phyloP scores from a whole-genome alignment of 306 rosid genomes.

The Corylus avellana region DNA sequence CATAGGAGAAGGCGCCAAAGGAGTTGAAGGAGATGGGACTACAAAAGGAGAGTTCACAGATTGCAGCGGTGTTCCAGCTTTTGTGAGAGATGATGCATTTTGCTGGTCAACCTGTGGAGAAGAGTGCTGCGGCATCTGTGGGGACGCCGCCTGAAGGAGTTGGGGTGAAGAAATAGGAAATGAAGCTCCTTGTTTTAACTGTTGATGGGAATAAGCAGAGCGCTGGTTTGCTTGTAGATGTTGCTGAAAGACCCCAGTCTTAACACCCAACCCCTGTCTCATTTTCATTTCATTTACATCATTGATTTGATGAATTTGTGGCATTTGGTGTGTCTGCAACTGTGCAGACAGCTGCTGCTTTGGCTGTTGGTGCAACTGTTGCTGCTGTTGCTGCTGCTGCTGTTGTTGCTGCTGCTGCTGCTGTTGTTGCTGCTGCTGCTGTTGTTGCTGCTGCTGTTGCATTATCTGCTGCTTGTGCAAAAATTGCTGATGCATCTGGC shows the following conservation, averaged over 20 bases:
- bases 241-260: constrained; percentile 74
- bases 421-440: constrained; percentile 24
- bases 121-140: constrained; percentile 82
- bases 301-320: constrained; percentile 69
- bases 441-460: constrained; percentile 30
- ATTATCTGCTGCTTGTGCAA: constrained; percentile 56
- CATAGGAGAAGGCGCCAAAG: constrained; percentile 83
- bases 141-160: constrained; percentile 76
- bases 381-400: constrained; percentile 47
- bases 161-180: constrained; percentile 74
- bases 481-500: constrained; percentile 37
- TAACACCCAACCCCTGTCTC: constrained; percentile 61
- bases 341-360: constrained; percentile 72
- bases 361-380: constrained; percentile 56
- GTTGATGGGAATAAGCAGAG: constrained; percentile 69
- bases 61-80: constrained; percentile 80
- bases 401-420: constrained; percentile 46
- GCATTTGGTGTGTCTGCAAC: constrained; percentile 62
- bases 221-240: constrained; percentile 71
- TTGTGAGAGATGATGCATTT: constrained; percentile 52
- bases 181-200: constrained; percentile 61
- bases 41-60: constrained; percentile 80
- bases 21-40: constrained; percentile 85
- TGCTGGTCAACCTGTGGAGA: constrained; percentile 94
- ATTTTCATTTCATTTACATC: constrained; percentile 71